Evolutionary conservation across 345 rosid genomes (phyloP).

Genomic region (Arabidopsis arenosa): DNA sequence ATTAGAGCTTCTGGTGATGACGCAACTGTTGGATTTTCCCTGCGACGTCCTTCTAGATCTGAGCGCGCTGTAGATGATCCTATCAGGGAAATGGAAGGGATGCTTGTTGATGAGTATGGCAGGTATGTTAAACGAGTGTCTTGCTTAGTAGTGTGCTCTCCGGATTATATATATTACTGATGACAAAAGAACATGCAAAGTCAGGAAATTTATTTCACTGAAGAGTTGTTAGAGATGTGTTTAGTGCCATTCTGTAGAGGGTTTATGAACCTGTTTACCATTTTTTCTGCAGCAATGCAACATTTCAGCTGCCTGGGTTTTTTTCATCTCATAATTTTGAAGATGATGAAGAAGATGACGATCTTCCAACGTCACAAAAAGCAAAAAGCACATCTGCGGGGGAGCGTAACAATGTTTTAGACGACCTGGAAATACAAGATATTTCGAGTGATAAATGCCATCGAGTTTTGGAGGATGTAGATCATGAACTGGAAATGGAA

Average conservation of each 20-base stretch:
- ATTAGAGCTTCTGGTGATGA: constrained; percentile 86
- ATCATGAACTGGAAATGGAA: constrained; percentile 98
- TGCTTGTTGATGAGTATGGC: constrained; percentile 99
- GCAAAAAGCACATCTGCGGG: constrained; percentile 50
- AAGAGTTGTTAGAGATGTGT: neutral
- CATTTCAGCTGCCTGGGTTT: constrained; percentile 90
- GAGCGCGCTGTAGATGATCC: constrained; percentile 98
- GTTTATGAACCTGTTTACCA: constrained; percentile 2
- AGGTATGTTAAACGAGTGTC: constrained; percentile 57
- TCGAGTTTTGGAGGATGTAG: constrained; percentile 84
- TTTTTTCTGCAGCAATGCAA: constrained; percentile 74
- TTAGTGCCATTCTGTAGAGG: constrained; percentile 20
- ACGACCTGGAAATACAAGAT: constrained; percentile 52
- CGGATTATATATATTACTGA: constrained; percentile 10
- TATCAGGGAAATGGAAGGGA: constrained; percentile 98
- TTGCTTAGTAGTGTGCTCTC: constrained; percentile 15
- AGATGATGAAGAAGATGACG: constrained; percentile 71
- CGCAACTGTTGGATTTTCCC: constrained; percentile 61
- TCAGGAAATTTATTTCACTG: constrained; percentile 8
- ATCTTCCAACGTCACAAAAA: constrained; percentile 51
- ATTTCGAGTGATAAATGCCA: constrained; percentile 71
- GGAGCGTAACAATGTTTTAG: constrained; percentile 52
- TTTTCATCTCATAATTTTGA: constrained; percentile 70
- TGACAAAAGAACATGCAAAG: constrained; percentile 28
- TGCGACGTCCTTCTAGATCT: constrained; percentile 86